Base-by-base conservation (phyloP, 495 filamentous ascomycete species). In the Aspergillus saccharolyticus region DNA sequence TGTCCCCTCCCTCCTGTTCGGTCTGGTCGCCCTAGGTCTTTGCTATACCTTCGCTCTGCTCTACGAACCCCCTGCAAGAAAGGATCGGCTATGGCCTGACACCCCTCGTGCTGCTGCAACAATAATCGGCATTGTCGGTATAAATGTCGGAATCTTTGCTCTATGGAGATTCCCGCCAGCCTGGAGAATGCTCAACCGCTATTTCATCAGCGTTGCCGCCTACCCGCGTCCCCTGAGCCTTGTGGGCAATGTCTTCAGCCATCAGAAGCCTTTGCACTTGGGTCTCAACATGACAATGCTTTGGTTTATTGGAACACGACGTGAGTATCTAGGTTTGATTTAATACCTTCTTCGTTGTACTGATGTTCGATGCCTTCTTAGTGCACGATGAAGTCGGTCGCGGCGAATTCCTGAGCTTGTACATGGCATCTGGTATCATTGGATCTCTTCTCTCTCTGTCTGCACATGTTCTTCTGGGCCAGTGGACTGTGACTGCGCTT, bases 311-410 rank as follows among this genome's bases (percentile, higher is more conserved):
- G 87, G 86, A 12, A 75, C 78, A 25, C 71, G 69, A 59, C 71
- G 82, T 84, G 74, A 71, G 77, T 61, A 43, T 10, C 22, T n/a
- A 15, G 43, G 19, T 54, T 55, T 24, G 45, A 19, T 1, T 28
- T 39, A 33, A 12, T 49, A 15, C n/a, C 12, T 19, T 14, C 22
- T 19, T 20, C 9, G n/a, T 20, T 18, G 12, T 19, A n/a, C 43
- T 10, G 18, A 14, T 39, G 33, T 53, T 42, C 22, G 3, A 43
- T 18, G 48, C 48, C 14, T 18, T 30, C 4, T 18, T 19, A 80
- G 80, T 94, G 15, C 89, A 96, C 74, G 91, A 96, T 63, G 86
- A 96, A 53, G 80, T 97, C 53, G 93, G 91, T 43, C 82, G 93
- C 18, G 91, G 87, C 42, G 82, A 85, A 57, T 96, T 97, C 71